phyloP scores from a whole-genome alignment of 2,329 filamentous ascomycete genomes.

The Clonostachys chloroleuca region DNA sequence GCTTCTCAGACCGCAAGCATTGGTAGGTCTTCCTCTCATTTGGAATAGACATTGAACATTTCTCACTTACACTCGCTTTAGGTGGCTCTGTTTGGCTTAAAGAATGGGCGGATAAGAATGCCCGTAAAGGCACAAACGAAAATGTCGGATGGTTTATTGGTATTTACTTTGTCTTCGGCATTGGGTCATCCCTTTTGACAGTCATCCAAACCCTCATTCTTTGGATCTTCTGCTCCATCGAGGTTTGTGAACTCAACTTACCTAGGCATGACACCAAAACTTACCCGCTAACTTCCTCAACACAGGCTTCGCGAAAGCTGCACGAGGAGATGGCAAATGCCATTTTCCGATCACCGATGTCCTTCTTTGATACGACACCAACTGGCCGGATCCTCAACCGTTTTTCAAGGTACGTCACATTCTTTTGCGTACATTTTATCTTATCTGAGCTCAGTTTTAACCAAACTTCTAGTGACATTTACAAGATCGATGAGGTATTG shows the following conservation, averaged over 20 bases:
- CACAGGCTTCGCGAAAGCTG: conserved; percentile 83
- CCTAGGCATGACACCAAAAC: neutral
- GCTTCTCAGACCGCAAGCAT: conserved; percentile 80
- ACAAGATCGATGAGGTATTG: conserved; percentile 85
- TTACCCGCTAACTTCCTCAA: conserved; percentile 4
- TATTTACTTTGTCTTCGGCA: conserved; percentile 91
- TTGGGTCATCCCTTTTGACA: conserved; percentile 79
- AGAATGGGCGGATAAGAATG: conserved; percentile 81
- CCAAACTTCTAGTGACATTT: conserved; percentile 50
- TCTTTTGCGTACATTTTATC: neutral
- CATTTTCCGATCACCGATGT: conserved; percentile 97
- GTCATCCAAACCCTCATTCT: conserved; percentile 90
- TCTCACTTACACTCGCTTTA: conserved; percentile 17
- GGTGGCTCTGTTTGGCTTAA: conserved; percentile 90
- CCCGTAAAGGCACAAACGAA: conserved; percentile 61
- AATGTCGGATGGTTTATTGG: conserved; percentile 87
- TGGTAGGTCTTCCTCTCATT: conserved; percentile 41
- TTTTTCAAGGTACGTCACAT: conserved; percentile 68
- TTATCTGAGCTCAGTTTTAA: neutral
- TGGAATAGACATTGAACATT: neutral
- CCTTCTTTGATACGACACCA: conserved; percentile 96
- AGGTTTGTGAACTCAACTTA: conserved; percentile 48
- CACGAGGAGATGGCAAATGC: conserved; percentile 97
- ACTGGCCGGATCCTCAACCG: conserved; percentile 94
- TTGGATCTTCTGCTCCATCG: conserved; percentile 99